phyloP scores from a whole-genome alignment of 78 protist genomes.

The Dictyostelium firmibasis region DNA sequence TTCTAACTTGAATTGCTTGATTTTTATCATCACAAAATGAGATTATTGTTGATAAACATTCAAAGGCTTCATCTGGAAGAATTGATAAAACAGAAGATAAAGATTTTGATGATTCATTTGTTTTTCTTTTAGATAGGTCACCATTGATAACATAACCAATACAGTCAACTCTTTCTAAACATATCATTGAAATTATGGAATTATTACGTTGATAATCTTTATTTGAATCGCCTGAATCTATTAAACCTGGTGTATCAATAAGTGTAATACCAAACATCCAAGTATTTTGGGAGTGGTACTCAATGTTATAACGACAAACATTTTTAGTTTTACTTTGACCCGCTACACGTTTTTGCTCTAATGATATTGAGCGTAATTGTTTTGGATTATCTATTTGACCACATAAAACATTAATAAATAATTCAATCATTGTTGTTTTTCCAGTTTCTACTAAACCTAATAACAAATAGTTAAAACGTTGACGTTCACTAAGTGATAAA shows the following conservation, averaged over 20 bases:
- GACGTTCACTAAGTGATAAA: neutral
- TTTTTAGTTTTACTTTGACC: slow-evolving; percentile 18
- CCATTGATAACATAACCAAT: neutral
- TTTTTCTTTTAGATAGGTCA: neutral
- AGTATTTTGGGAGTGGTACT: neutral
- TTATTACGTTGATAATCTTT: neutral
- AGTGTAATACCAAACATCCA: slow-evolving; percentile 35
- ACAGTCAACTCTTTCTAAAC: slow-evolving; percentile 4
- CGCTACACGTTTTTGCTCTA: neutral
- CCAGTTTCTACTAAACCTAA: neutral
- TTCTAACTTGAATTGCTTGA: neutral
- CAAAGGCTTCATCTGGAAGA: neutral
- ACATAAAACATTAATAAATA: neutral
- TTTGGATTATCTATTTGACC: slow-evolving; percentile 8
- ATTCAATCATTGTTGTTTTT: slow-evolving; percentile 15
- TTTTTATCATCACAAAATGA: neutral
- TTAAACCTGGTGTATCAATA: slow-evolving; percentile 27
- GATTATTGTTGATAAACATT: neutral
- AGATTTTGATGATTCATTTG: neutral
- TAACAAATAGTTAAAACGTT: neutral
- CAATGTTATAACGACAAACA: slow-evolving; percentile 18
- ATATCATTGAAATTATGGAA: neutral
- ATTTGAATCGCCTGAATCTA: neutral
- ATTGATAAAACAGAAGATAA: neutral
- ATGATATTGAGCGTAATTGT: neutral